Conservation (phyloP, 306 rosid genomes). For the Trifolium pratense region DNA sequence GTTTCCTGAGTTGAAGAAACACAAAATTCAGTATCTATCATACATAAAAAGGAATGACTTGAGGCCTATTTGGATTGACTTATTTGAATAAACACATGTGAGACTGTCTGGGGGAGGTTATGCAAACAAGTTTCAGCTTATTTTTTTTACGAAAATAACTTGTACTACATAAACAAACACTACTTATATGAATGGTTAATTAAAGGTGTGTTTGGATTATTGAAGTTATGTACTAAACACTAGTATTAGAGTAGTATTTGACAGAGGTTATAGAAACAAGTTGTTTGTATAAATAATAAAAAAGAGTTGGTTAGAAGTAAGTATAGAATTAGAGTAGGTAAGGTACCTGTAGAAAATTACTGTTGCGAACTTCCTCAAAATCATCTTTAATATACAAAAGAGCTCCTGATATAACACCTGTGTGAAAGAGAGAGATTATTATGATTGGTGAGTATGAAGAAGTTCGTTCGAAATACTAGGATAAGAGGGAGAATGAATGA, state of each 20-base stretch:
- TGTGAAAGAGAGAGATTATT: background rate
- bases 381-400: slow-evolving; percentile 58
- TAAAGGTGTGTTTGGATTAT: too few species aligned
- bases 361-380: slow-evolving; percentile 43
- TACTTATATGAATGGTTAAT: too few species aligned
- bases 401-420: slow-evolving; percentile 61
- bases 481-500: background rate
- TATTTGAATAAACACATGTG: background rate
- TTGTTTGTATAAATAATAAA: too few species aligned
- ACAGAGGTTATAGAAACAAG: too few species aligned
- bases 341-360: slow-evolving; percentile 42
- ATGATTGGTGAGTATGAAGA: background rate
- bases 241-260: too few species aligned
- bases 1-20: slow-evolving; percentile 66
- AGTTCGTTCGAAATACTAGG: too few species aligned
- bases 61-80: background rate
- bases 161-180: too few species aligned
- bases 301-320: too few species aligned
- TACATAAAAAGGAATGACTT: background rate
- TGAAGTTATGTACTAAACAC: too few species aligned
- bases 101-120: background rate
- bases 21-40: background rate
- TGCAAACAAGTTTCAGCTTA: background rate
- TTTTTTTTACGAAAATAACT: too few species aligned
- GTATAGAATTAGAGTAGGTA: too few species aligned